phyloP scores from a whole-genome alignment of 306 rosid species.

The Vachellia pachyceras region DNA sequence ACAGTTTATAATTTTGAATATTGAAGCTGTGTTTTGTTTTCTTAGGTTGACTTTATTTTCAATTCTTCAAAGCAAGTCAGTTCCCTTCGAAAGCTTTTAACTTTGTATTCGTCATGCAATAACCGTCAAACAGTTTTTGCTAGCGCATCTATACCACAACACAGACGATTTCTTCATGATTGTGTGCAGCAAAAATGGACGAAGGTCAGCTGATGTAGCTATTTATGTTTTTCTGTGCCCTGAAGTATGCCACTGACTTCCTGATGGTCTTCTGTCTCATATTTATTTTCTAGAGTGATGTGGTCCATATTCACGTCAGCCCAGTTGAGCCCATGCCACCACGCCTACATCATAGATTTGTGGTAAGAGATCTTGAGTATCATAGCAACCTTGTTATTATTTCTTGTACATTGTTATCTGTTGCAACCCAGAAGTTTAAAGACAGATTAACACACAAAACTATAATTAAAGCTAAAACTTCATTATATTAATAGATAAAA shows the following conservation, averaged over 20 bases:
- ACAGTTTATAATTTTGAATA: conserved; percentile 16
- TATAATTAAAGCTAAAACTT: no score
- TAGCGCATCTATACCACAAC: conserved; percentile 97
- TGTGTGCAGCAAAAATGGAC: conserved; percentile 97
- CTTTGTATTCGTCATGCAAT: conserved; percentile 70
- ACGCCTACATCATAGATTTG: conserved; percentile 74
- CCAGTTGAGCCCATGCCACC: conserved; percentile 86
- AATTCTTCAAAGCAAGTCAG: conserved; percentile 84
- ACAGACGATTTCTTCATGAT: conserved; percentile 78
- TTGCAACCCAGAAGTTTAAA: no score
- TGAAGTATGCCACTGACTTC: conserved; percentile 34
- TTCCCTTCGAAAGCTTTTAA: conserved; percentile 86
- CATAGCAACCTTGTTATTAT: conserved; percentile 4
- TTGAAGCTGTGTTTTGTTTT: conserved; percentile 26
- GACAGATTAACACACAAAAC: no score
- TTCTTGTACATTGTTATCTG: neutral
- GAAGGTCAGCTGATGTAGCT: conserved; percentile 60
- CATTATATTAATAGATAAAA: no score
- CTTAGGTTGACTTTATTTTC: conserved; percentile 94
- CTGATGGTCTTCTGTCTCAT: neutral
- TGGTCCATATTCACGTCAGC: conserved; percentile 82
- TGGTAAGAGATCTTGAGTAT: conserved; percentile 56
- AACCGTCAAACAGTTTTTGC: conserved; percentile 91
- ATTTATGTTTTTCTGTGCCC: conserved; percentile 34
- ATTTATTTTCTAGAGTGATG: conserved; percentile 66